Evolutionary conservation across 805 yeast genomes (phyloP), one percentile per base, ranked within the genome.

Genomic region (Suhomyces kilbournensis): DNA sequence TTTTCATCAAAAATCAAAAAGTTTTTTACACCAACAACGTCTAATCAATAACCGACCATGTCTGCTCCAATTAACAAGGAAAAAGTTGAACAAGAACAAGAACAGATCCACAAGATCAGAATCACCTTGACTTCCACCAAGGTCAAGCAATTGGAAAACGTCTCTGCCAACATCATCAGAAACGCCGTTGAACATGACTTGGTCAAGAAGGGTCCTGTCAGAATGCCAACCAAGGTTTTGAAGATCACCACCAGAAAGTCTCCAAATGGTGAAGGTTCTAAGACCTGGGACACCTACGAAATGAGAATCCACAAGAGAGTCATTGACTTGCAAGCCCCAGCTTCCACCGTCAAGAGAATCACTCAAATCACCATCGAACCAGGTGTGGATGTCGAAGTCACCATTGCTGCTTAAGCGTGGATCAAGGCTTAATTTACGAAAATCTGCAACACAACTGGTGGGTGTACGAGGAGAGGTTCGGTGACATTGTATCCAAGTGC

Each of bases 261-360:
- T 75, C 99, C 99, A 74, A 96, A 96, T 80, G 99, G 99, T 94
- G 97, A 94, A 85, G 99, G 99, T 94, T 94, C 99, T 70, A 94
- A 94, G 93, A 94, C 99, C 72, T 94, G 97, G 97, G 99, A 94
- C 78, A 83, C 96, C 71, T 94, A 86, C 80, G 99, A 94, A 85
- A 88, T 94, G 96, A 93, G 97, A 88, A 91, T 94, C 85, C 99
- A 94, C 97, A 94, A 94, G 96, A 92, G 99, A 83, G 88, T 90
- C 79, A 90, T 94, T 74, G 97, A 92, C 83, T 85, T 94, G 78
- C 93, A 89, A 81, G 97, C 98, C 65, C 97, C 97, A 79, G 90
- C 96, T 73, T 80, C 83, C 62, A 78, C 85, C 65, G 96, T 93
- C 79, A 91, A 88, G 88, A 88, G 86, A 81, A 90, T 93, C 82